Percentiles rank a stretch among this genome's conserved stretches.
These are phyloP conservation scores for Arthrobotrys megalospora DNA, from an alignment of 2,329 filamentous ascomycete species.

Conservation along the genomic window DNA sequence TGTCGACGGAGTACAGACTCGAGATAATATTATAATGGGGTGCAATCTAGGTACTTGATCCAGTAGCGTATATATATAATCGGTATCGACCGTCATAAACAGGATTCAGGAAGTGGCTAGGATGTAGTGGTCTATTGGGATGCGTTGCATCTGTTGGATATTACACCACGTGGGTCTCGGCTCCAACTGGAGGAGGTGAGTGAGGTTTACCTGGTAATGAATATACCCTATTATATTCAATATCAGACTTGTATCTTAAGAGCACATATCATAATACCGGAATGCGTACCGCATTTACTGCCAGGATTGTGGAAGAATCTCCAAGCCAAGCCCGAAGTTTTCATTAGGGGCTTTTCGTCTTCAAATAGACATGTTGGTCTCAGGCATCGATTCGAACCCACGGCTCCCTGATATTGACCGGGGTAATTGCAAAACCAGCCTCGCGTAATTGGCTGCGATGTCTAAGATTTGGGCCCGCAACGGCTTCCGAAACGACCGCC, in stretches of 20 bases:
- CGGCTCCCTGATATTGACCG: not conserved
- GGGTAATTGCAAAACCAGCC: slow-evolving; percentile 2
- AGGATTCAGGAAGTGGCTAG: not conserved
- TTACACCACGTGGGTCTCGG: slow-evolving; percentile 1
- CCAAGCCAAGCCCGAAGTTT: slow-evolving; percentile 3
- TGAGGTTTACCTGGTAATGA: slow-evolving; percentile 15
- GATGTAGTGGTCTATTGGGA: not conserved
- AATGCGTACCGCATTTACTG: not conserved
- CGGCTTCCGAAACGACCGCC: slow-evolving; percentile 53
- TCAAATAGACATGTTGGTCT: slow-evolving; percentile 18
- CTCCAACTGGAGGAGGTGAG: not conserved
- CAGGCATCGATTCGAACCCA: slow-evolving; percentile 2
- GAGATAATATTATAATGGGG: not conserved
- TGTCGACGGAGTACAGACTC: not conserved
- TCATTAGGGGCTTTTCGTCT: not conserved
- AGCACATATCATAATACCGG: slow-evolving; percentile 18
- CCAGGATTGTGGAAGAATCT: slow-evolving; percentile 1
- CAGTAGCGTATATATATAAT: too few relatives aligned
- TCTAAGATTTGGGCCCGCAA: slow-evolving; percentile 40
- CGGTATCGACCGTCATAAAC: not conserved
- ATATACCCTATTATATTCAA: slow-evolving; percentile 7
- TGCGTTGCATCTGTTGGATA: slow-evolving; percentile 21
- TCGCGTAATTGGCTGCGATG: slow-evolving; percentile 41
- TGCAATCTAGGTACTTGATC: not conserved
- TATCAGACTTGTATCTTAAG: too few relatives aligned